A percentile compares a stretch with the other conserved stretches of the same genome.
These are phyloP conservation scores for Posidonia australis DNA, from an alignment of 106 monocot species.

Conservation along the genomic window DNA sequence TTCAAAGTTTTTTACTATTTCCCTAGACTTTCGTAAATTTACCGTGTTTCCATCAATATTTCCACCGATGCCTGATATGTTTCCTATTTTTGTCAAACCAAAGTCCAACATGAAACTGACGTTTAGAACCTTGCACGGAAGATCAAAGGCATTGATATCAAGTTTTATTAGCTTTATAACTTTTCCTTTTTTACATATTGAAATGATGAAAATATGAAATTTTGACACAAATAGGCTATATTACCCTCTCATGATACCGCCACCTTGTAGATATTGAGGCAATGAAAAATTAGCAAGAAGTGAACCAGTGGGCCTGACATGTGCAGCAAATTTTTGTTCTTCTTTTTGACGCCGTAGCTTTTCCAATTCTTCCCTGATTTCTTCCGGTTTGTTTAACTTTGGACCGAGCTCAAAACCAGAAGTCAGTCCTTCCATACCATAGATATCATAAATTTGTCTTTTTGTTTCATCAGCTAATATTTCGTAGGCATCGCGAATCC, in stretches of 20 bases:
- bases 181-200: neutral
- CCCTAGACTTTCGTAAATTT: too few relatives aligned
- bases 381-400: constrained; percentile 66
- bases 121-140: too few relatives aligned
- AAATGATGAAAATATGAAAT: neutral
- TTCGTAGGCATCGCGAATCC: constrained; percentile 87
- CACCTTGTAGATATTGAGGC: constrained; percentile 68
- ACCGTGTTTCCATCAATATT: too few relatives aligned
- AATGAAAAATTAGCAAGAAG: constrained; percentile 65
- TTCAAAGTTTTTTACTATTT: too few relatives aligned
- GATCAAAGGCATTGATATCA: too few relatives aligned
- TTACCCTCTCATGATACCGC: constrained; percentile 75
- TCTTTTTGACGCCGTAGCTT: constrained; percentile 52
- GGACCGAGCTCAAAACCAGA: constrained; percentile 79
- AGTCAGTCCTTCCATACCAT: constrained; percentile 90
- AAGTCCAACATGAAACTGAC: too few relatives aligned
- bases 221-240: neutral
- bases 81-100: too few relatives aligned
- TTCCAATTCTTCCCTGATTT: constrained; percentile 85
- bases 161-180: neutral
- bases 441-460: constrained; percentile 85
- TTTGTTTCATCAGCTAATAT: constrained; percentile 65
- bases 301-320: constrained; percentile 48
- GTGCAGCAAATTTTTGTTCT: constrained; percentile 47
- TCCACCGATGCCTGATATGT: too few relatives aligned